A percentile compares a stretch with the other conserved stretches of the same genome.
phyloP scores from a whole-genome alignment of 768 basidiomycete genomes.

The Rhodotorula graminis region DNA sequence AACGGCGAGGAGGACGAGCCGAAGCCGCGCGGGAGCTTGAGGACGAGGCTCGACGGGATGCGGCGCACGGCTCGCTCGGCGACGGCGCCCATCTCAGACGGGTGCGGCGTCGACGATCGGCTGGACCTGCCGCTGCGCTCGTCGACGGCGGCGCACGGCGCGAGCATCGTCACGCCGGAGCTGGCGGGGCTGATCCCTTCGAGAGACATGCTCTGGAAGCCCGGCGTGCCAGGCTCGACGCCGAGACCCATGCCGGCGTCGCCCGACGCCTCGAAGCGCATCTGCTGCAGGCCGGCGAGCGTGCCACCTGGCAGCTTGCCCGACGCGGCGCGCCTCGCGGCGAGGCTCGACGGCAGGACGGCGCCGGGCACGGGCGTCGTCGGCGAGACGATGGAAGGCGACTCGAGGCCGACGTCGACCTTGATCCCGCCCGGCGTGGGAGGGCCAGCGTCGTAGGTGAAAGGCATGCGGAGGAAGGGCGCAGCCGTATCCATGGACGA shows the following conservation, averaged over 20 bases:
- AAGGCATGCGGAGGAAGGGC: neutral
- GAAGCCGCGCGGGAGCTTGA: neutral
- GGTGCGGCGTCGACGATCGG: neutral
- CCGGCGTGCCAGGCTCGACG: conserved; percentile 30
- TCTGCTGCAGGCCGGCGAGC: conserved; percentile 31
- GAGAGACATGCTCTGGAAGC: neutral
- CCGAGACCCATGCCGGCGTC: conserved; percentile 34
- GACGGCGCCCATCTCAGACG: neutral
- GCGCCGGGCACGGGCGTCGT: neutral
- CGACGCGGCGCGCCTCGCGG: conserved; percentile 19
- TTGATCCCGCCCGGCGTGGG: neutral
- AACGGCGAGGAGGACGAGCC: conserved; percentile 4
- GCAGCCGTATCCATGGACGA: neutral
- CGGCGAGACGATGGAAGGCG: neutral
- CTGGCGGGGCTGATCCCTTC: conserved; percentile 11
- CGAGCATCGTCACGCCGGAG: conserved; percentile 6
- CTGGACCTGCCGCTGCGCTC: neutral
- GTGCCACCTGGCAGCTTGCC: conserved; percentile 33
- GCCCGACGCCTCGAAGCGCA: conserved; percentile 34
- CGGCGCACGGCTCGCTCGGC: neutral
- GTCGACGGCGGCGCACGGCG: conserved; percentile 6
- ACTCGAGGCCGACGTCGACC: neutral
- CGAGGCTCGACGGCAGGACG: conserved; percentile 4
- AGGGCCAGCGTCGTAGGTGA: conserved; percentile 2
- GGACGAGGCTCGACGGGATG: neutral